Evolutionary conservation across 225 moss, liverwort and hornwort species (phyloP).

Genomic region (Neckera pumila): DNA sequence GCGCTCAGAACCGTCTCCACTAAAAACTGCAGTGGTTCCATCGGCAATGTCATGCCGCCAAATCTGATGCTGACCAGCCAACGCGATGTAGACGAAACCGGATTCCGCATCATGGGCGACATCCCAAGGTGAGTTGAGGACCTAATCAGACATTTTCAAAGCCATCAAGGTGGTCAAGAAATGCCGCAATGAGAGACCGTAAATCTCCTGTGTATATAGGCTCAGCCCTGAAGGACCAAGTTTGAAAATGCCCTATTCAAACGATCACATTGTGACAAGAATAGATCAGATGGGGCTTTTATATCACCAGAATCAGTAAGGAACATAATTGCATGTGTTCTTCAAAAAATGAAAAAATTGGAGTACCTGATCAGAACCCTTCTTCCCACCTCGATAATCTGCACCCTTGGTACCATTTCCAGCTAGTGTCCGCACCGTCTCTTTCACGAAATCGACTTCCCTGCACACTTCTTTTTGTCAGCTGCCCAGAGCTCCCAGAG

Average conservation of each 20-base stretch:
- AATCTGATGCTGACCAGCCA: constrained; percentile 97
- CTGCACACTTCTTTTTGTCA: constrained; percentile 29
- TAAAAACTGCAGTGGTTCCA: constrained; percentile 62
- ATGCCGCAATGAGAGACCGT: not conserved
- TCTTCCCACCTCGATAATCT: constrained; percentile 85
- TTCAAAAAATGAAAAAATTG: not conserved
- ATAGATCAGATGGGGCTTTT: not conserved
- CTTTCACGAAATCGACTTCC: constrained; percentile 79
- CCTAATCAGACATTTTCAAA: constrained; percentile 21
- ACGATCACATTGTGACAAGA: not conserved
- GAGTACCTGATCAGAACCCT: constrained; percentile 62
- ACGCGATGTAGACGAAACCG: constrained; percentile 62
- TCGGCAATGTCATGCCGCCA: constrained; percentile 59
- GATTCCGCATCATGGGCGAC: constrained; percentile 58
- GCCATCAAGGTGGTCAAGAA: not conserved
- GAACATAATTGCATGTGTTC: not conserved
- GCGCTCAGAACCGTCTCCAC: constrained; percentile 97
- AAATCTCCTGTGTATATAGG: not conserved
- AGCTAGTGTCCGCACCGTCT: constrained; percentile 71
- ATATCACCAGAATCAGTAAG: not conserved
- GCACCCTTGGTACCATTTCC: constrained; percentile 85
- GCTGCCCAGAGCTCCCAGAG: not conserved
- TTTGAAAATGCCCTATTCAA: not conserved
- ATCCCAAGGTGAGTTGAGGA: constrained; percentile 96
- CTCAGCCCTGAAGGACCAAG: not conserved